Evolutionary conservation across 495 filamentous ascomycete species (phyloP).

Genomic region (Letharia columbiana): DNA sequence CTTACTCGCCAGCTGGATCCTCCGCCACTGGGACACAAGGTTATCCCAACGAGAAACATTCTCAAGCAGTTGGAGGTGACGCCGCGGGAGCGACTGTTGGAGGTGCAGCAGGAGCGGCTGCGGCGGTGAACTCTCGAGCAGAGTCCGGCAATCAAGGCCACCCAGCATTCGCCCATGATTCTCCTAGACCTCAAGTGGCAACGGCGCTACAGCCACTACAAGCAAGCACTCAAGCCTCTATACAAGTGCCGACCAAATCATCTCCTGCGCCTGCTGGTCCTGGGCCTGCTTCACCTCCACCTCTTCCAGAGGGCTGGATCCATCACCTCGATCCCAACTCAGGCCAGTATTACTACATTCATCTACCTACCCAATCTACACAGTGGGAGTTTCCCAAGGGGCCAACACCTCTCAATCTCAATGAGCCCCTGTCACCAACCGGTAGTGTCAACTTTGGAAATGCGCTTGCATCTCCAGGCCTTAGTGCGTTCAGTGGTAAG

Average conservation of each 20-base stretch:
- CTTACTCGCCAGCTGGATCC: constrained; percentile 70
- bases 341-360: constrained; percentile 98
- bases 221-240: constrained; percentile 27
- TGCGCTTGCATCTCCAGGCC: constrained; percentile 60
- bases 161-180: constrained; percentile 82
- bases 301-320: constrained; percentile 96
- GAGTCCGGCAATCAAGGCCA: constrained; percentile 51
- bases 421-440: constrained; percentile 72
- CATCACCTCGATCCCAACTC: constrained; percentile 91
- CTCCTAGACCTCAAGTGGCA: constrained; percentile 37
- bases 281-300: constrained; percentile 74
- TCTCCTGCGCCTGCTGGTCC: constrained; percentile 48
- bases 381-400: constrained; percentile 98
- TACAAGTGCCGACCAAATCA: constrained; percentile 33
- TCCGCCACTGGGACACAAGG: constrained; percentile 43
- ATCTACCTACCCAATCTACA: constrained; percentile 88
- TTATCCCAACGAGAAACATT: constrained; percentile 75
- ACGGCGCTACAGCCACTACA: constrained; percentile 32
- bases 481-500: constrained; percentile 60
- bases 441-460: constrained; percentile 67
- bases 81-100: constrained; percentile 30
- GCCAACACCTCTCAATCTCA: constrained; percentile 72
- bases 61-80: constrained; percentile 30
- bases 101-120: constrained; percentile 16
- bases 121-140: constrained; percentile 25